Percentiles rank a stretch among this genome's conserved stretches.
Conservation (phyloP, 2,329 filamentous ascomycete genomes). For the Beauveria medogensis region DNA sequence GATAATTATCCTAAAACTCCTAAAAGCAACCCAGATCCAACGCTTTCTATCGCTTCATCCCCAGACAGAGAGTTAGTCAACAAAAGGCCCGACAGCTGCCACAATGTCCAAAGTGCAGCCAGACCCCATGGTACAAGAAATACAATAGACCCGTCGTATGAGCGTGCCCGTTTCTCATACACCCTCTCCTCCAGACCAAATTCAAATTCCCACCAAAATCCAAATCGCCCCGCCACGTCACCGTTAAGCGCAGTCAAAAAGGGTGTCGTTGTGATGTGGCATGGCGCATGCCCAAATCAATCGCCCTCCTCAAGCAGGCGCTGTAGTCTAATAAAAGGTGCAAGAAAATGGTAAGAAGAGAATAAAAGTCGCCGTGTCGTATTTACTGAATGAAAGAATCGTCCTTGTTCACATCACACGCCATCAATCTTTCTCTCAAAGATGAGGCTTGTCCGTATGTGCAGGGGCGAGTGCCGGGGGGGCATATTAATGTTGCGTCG, state of each 20-base stretch:
- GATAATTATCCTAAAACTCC: slow-evolving; percentile 6
- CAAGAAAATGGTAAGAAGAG: not conserved
- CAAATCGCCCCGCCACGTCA: slow-evolving; percentile 12
- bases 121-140: slow-evolving; percentile 9
- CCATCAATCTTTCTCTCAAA: not conserved
- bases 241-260: slow-evolving; percentile 9
- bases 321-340: slow-evolving; percentile 8
- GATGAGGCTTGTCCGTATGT: not conserved
- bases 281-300: not conserved
- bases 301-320: not conserved
- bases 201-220: not conserved
- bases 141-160: not conserved
- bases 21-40: slow-evolving; percentile 4
- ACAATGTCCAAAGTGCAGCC: slow-evolving; percentile 8
- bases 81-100: not conserved
- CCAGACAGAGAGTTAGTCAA: not conserved
- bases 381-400: slow-evolving; percentile 5
- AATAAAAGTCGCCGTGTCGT: slow-evolving; percentile 3
- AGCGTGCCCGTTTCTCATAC: not conserved
- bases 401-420: not conserved
- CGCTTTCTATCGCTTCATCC: slow-evolving; percentile 3
- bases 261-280: slow-evolving; percentile 14
- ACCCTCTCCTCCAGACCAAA: not conserved
- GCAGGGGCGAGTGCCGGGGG: not conserved
- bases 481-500: not conserved